A percentile compares a stretch with the other conserved stretches of the same genome.
These are phyloP conservation scores for Craterostigma plantagineum DNA, from an alignment of 257 asterid species.

Conservation along the genomic window DNA sequence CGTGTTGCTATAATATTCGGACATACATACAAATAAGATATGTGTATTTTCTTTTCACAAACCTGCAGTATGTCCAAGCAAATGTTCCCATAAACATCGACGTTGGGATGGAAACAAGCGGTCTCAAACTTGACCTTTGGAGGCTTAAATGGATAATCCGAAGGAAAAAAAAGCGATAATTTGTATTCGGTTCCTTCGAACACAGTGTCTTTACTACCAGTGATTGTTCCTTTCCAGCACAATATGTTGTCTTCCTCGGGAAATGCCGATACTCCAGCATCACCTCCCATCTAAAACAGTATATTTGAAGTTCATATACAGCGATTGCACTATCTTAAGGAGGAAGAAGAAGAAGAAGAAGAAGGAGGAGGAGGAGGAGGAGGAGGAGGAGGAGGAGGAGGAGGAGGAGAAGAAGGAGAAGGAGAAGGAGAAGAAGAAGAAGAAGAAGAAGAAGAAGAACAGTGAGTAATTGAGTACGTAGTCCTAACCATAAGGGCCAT, in stretches of 20 bases:
- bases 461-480: neutral
- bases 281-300: constrained; percentile 62
- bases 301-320: neutral
- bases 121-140: constrained; percentile 93
- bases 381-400: too few species aligned
- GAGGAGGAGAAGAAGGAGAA: neutral
- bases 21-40: neutral
- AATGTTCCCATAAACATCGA: constrained; percentile 66
- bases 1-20: neutral
- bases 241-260: constrained; percentile 95
- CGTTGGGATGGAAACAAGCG: constrained; percentile 86
- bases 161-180: constrained; percentile 51
- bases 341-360: neutral
- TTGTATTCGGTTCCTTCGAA: constrained; percentile 94
- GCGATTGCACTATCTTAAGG: neutral
- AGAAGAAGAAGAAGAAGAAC: neutral
- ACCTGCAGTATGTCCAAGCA: constrained; percentile 95
- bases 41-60: neutral
- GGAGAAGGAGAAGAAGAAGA: neutral
- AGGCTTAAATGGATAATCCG: constrained; percentile 81
- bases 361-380: neutral
- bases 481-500: constrained; percentile 88
- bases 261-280: constrained; percentile 71
- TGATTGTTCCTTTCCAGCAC: constrained; percentile 88
- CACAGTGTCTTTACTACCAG: constrained; percentile 79